Percentiles rank a stretch among this genome's conserved stretches.
Evolutionary conservation across 192 early-diverging fungal species (phyloP).

Genomic region (Podila minutissima): DNA sequence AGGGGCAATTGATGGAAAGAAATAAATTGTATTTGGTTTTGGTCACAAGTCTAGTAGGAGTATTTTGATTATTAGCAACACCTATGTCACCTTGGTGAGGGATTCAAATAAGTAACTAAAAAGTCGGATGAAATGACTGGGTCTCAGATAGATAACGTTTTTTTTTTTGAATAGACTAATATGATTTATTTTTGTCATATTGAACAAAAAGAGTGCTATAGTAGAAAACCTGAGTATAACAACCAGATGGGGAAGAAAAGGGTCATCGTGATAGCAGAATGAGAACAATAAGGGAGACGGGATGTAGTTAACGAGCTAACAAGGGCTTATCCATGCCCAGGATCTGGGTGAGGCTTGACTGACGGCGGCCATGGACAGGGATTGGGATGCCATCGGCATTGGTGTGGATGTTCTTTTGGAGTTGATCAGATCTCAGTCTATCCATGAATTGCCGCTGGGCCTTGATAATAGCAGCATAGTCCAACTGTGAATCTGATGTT

Average conservation of each 20-base stretch:
- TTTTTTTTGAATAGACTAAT: no score
- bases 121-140: no score
- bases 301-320: constrained; percentile 12
- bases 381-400: constrained; percentile 33
- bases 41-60: no score
- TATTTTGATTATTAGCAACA: no score
- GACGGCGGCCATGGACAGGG: constrained; percentile 13
- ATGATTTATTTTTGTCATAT: no score
- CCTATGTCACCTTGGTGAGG: no score
- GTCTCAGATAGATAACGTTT: no score
- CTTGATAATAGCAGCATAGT: constrained; percentile 10
- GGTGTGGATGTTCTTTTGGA: constrained; percentile 6
- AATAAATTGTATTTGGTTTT: no score
- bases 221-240: no score
- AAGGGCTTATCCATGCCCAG: constrained; percentile 37
- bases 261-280: neutral
- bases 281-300: neutral
- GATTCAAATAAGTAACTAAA: no score
- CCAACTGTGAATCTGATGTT: constrained; percentile 11
- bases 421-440: constrained; percentile 22
- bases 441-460: constrained; percentile 37
- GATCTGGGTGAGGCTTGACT: constrained; percentile 16
- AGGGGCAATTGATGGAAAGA: no score
- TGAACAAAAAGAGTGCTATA: no score
- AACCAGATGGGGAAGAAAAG: neutral